Evolutionary conservation across 2,329 filamentous ascomycete genomes (phyloP).

Genomic region (Xylariales sp.): DNA sequence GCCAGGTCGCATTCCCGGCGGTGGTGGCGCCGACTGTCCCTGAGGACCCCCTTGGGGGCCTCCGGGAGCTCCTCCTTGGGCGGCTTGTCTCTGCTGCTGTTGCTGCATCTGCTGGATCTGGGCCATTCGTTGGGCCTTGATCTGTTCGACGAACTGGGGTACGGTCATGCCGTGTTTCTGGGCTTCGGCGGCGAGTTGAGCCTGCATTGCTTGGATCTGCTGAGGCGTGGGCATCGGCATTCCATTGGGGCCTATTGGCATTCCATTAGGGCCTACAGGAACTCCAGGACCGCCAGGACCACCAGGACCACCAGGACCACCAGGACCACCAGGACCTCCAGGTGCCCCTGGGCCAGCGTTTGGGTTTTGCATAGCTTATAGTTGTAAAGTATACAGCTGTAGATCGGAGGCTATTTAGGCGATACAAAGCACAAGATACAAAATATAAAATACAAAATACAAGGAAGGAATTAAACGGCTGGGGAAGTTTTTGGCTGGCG

Average conservation of each 20-base stretch:
- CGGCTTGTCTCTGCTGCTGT: conserved; percentile 54
- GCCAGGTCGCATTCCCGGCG: conserved; percentile 46
- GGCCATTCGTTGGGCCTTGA: conserved; percentile 69
- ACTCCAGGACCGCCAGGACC: conserved; percentile 39
- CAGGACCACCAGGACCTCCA: conserved; percentile 35
- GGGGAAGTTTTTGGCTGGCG: neutral
- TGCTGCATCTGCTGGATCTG: conserved; percentile 56
- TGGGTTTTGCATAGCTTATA: conserved; percentile 43
- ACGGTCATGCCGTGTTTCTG: conserved; percentile 86
- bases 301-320: conserved; percentile 37
- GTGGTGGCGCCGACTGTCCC: conserved; percentile 49
- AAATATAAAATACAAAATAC: conserved; percentile 7
- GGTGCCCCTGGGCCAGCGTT: conserved; percentile 39
- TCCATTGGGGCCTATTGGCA: conserved; percentile 40
- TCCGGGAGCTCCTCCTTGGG: conserved; percentile 48
- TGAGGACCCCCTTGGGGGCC: conserved; percentile 24
- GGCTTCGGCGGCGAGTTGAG: conserved; percentile 84
- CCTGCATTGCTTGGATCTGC: conserved; percentile 86
- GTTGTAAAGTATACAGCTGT: neutral
- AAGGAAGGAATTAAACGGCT: neutral
- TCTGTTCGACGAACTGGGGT: conserved; percentile 81
- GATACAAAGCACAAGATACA: conserved; percentile 12
- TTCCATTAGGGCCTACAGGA: conserved; percentile 25
- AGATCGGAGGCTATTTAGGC: neutral
- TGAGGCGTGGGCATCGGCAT: conserved; percentile 75